Base-by-base conservation (phyloP, 2,329 filamentous ascomycete genomes). In the Gnomoniopsis sp. region DNA sequence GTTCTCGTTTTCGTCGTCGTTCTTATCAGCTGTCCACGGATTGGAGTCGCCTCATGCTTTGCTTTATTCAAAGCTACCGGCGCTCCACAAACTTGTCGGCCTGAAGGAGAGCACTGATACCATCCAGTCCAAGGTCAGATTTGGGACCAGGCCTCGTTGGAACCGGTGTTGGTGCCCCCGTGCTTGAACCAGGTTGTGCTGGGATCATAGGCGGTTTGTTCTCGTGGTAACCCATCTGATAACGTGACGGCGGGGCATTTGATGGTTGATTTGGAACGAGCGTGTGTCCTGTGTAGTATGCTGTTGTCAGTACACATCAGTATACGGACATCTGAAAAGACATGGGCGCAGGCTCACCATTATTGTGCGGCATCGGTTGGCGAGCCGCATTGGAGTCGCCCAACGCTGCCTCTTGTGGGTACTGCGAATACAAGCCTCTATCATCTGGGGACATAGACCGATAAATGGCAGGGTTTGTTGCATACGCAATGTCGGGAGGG, bases 81-180 rank as follows among this genome's bases (percentile, higher is more conserved):
- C 77, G 76, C 58, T 80, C 79, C 43, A 86, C 81, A 61, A 87
- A 82, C 64, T 86, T 83, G 34, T 83, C 82, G 11, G 84, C 84
- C 61, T 76, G 77, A 1, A 87, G 68, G 12, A 87, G 71, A 7
- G 84, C 84, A 60, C 76, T 84, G 71, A 87, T 83, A 2, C 84
- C 83, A 61, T 87, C 83, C 21, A 86, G 70, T 3, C 70, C 67
- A 6, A 63, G 63, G 3, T 72, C 71, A 2, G 65, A 68, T 17
- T 71, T 70, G 17, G 65, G 52, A 4, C 63, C 57, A 19, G 59
- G 50, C 6, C 58, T 51, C 67, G 64, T 50, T 2, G 54, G 23
- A 6, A 49, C 19, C 14, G 60, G 41, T 6, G 48, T 44, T 6
- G 53, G 53, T 11, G 10, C 17, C 21, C 44, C 44, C 21, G 44